These are phyloP conservation scores for Noccaea bulbosa DNA, from an alignment of 345 rosid species.

Conservation along the genomic window DNA sequence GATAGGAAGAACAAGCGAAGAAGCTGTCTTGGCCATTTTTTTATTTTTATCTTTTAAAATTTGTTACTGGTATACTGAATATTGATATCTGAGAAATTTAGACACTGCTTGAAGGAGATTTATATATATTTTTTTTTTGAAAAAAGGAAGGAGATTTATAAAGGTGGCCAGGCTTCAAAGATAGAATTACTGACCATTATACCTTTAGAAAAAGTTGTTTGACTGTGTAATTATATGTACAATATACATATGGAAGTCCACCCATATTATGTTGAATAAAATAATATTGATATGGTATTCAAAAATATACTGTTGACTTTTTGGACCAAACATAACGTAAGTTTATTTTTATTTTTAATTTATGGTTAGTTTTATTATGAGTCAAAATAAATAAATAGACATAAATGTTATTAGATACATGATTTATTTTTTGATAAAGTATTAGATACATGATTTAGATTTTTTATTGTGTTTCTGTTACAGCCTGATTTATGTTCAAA, in stretches of 20 bases:
- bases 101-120: neutral
- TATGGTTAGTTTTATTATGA: too few species aligned
- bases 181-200: neutral
- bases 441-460: neutral
- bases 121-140: too few species aligned
- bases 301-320: too few species aligned
- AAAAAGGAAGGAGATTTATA: too few species aligned
- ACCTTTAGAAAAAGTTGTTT: neutral
- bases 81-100: neutral
- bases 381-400: too few species aligned
- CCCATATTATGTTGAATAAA: neutral
- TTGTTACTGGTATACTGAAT: neutral
- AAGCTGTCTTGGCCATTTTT: slow-evolving; percentile 1
- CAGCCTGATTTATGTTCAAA: too few species aligned
- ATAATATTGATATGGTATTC: neutral
- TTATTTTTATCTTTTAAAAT: neutral
- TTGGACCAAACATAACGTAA: too few species aligned
- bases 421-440: too few species aligned
- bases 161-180: neutral
- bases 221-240: neutral
- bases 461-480: neutral
- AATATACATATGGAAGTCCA: slow-evolving; percentile 1
- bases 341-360: too few species aligned
- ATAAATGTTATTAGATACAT: neutral
- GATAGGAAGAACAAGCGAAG: slow-evolving; percentile 1